These are phyloP conservation scores for Novymonas esmeraldas DNA, from an alignment of 208 protist species.

Conservation along the genomic window DNA sequence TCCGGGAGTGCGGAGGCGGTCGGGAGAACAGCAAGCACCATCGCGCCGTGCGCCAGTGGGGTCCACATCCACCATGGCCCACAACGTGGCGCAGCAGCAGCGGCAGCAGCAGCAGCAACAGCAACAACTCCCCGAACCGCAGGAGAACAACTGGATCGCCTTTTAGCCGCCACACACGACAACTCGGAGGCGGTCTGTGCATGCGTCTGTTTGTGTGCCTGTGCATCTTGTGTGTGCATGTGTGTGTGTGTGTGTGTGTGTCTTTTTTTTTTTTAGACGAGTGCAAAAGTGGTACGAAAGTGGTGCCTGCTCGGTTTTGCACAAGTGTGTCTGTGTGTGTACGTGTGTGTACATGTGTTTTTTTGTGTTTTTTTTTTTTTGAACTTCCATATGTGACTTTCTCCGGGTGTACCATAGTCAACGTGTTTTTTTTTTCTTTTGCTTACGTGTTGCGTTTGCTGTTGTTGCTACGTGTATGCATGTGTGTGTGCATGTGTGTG, in stretches of 20 bases:
- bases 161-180: too few relatives aligned
- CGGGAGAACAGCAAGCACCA: not conserved
- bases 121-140: not conserved
- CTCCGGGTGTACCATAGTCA: not conserved
- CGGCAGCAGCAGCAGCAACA: not conserved
- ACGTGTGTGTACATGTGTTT: not conserved
- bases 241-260: not conserved
- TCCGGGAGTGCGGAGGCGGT: not conserved
- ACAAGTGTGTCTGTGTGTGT: not conserved
- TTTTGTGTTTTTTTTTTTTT: not conserved
- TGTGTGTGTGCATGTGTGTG: conserved; percentile 17
- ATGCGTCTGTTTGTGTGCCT: not conserved
- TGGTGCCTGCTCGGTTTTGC: not conserved
- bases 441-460: not conserved
- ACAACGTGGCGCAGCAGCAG: not conserved
- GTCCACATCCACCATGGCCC: not conserved
- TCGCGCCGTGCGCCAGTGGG: not conserved
- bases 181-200: not conserved
- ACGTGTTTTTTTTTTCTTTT: not conserved
- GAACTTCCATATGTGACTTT: too few relatives aligned
- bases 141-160: not conserved
- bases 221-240: not conserved
- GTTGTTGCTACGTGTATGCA: not conserved
- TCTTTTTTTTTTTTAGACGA: not conserved
- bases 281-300: not conserved